Base-by-base conservation (phyloP, 176 grass and related monocot genomes). In the Oryza glumipatula region DNA sequence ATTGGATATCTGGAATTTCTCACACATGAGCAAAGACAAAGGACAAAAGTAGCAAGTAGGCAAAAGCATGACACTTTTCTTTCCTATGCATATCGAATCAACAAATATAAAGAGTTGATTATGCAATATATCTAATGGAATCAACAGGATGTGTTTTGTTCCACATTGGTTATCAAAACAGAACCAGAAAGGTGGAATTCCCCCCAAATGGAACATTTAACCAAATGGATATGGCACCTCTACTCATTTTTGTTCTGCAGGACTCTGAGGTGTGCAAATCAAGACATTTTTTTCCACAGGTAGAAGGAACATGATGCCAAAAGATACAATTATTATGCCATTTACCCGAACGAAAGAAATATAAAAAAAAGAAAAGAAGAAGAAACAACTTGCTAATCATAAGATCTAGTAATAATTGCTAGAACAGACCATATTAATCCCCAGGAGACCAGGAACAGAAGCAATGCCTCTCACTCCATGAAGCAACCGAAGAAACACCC, bases 1-100 rank as follows among this genome's bases (percentile, higher is more conserved):
- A 74, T 71, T 74, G 58, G 19, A 63, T 58, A 58, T 16, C n/a
- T 63, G 16, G 32, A 72, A 45, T 75, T 86, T 80, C 56, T 51
- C 77, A 44, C 33, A 67, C 61, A 52, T 11, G 39, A 69, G 61
- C 35, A 69, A 69, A 75, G 21, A 66, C n/a, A 16, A 0, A 43
- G 15, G 21, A 61, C 35, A 74, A 33, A 51, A 39, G 0, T 65
- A 45, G 65, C 46, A 60, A 81, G 17, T 76, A 35, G 22, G 79
- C 46, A 13, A 61, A 68, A 70, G 33, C 45, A 48, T 76, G 26
- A 21, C 66, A 66, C 4, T 35, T 84, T 21, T 4, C 28, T 85
- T 10, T 16, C 52, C 26, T 80, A 43, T 51, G 22, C 49, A 70
- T 24, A 79, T 49, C 41, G 22, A 63, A 23, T 16, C 23, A 17